Percentiles rank a stretch among this genome's conserved stretches.
These are phyloP conservation scores for Kodamaea nitidulidarum DNA, from an alignment of 805 yeast species.

Conservation along the genomic window DNA sequence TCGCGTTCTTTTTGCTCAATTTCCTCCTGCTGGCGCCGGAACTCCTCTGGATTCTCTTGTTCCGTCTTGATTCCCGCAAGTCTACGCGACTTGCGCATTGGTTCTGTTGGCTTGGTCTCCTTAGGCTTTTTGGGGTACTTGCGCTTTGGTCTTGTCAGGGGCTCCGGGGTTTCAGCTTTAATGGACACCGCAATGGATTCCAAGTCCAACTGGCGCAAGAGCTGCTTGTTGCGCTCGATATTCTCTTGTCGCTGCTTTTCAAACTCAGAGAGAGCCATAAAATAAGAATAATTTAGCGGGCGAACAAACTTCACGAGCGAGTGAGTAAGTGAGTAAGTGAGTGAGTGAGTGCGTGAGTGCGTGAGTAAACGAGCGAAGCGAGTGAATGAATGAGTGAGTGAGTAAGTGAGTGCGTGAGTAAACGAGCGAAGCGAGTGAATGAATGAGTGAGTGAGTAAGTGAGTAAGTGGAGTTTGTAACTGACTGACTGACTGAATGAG, in stretches of 20 bases:
- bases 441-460: no score
- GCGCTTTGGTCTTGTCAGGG: slow-evolving; percentile 14
- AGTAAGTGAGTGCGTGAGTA: no score
- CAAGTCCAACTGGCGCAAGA: slow-evolving; percentile 67
- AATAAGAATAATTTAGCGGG: no score
- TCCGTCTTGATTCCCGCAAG: slow-evolving; percentile 59
- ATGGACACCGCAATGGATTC: slow-evolving; percentile 54
- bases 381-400: no score
- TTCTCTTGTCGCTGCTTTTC: slow-evolving; percentile 71
- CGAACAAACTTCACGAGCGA: no score
- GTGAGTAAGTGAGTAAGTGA: no score
- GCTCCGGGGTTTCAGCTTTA: slow-evolving; percentile 40
- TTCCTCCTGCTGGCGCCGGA: slow-evolving; percentile 32
- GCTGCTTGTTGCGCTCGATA: slow-evolving; percentile 77
- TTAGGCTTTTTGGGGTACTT: slow-evolving; percentile 14
- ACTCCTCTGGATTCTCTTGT: slow-evolving; percentile 47
- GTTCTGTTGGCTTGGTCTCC: slow-evolving; percentile 28
- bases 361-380: no score
- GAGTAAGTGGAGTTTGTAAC: no score
- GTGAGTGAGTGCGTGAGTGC: no score
- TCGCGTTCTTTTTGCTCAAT: slow-evolving; percentile 29
- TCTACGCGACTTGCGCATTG: slow-evolving; percentile 74
- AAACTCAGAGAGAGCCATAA: slow-evolving; percentile 48
- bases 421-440: no score
- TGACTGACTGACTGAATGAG: no score